Conservation (phyloP, 306 rosid species). For the Begonia loranthoides region DNA sequence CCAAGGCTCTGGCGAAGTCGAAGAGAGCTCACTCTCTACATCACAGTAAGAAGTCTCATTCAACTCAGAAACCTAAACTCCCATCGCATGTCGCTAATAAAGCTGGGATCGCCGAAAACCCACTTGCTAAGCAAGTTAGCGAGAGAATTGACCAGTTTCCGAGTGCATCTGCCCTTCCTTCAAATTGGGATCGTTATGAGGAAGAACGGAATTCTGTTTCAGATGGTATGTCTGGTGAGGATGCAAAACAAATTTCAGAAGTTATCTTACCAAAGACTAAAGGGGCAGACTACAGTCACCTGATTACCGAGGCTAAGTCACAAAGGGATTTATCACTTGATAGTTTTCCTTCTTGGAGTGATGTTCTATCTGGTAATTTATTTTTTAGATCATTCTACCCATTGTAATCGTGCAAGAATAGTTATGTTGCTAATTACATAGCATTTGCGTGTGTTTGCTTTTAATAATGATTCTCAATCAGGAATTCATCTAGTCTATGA, state of each 20-base stretch:
- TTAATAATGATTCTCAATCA: too few species aligned
- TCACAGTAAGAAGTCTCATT: slow-evolving; percentile 37
- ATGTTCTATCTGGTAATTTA: slow-evolving; percentile 38
- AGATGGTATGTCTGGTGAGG: slow-evolving; percentile 11
- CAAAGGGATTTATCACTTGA: slow-evolving; percentile 19
- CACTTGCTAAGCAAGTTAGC: slow-evolving; percentile 25
- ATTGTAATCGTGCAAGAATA: too few species aligned
- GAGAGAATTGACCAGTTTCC: slow-evolving; percentile 22
- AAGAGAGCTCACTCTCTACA: slow-evolving; percentile 78
- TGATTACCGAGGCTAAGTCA: slow-evolving; percentile 56
- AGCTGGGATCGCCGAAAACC: slow-evolving; percentile 16
- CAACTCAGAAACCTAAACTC: slow-evolving; percentile 32
- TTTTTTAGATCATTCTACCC: not conserved
- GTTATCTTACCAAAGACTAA: slow-evolving; percentile 44
- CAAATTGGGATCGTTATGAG: slow-evolving; percentile 72
- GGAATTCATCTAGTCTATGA: too few species aligned
- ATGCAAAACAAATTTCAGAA: slow-evolving; percentile 20
- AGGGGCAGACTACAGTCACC: slow-evolving; percentile 65
- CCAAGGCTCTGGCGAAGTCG: slow-evolving; percentile 69
- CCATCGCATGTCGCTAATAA: slow-evolving; percentile 18
- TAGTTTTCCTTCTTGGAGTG: slow-evolving; percentile 32
- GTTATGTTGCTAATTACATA: too few species aligned
- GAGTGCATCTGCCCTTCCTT: slow-evolving; percentile 33
- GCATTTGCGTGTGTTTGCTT: too few species aligned
- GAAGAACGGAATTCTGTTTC: slow-evolving; percentile 26